These are phyloP conservation scores for Talaromyces sp. DNA, from an alignment of 2,329 filamentous ascomycete genomes.

Conservation along the genomic window DNA sequence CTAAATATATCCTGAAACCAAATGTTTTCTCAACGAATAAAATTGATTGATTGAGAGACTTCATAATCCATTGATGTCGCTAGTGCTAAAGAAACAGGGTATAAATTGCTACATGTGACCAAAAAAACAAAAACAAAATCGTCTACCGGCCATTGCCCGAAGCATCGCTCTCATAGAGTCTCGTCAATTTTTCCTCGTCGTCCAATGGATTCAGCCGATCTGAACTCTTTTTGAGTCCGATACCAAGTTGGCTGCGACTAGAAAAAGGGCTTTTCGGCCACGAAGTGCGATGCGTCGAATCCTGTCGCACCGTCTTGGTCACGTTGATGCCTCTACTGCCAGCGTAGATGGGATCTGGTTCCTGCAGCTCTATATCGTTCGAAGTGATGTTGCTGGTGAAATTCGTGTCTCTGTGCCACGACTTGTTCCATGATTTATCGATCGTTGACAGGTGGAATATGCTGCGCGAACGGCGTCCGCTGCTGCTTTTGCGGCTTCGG, in stretches of 20 bases:
- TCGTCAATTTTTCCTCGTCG: background rate
- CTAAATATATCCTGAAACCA: no score
- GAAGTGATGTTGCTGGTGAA: background rate
- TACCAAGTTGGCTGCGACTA: background rate
- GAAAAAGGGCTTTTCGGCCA: background rate
- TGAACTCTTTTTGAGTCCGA: background rate
- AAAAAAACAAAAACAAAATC: background rate
- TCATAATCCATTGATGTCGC: background rate
- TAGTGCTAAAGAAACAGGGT: background rate
- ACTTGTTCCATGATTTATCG: background rate
- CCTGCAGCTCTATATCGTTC: background rate
- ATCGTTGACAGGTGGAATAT: background rate
- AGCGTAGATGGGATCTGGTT: background rate
- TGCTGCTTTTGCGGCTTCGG: background rate
- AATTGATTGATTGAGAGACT: background rate
- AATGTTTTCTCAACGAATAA: no score
- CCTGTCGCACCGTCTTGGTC: background rate
- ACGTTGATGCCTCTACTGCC: background rate
- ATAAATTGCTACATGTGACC: background rate
- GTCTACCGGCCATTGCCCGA: background rate
- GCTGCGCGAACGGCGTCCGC: background rate
- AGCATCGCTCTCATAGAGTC: background rate
- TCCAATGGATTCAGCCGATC: background rate
- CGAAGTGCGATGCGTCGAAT: background rate
- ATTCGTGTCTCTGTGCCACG: background rate